These are phyloP conservation scores for Waitea zeae DNA, from an alignment of 1,284 basidiomycete genomes.

Conservation along the genomic window DNA sequence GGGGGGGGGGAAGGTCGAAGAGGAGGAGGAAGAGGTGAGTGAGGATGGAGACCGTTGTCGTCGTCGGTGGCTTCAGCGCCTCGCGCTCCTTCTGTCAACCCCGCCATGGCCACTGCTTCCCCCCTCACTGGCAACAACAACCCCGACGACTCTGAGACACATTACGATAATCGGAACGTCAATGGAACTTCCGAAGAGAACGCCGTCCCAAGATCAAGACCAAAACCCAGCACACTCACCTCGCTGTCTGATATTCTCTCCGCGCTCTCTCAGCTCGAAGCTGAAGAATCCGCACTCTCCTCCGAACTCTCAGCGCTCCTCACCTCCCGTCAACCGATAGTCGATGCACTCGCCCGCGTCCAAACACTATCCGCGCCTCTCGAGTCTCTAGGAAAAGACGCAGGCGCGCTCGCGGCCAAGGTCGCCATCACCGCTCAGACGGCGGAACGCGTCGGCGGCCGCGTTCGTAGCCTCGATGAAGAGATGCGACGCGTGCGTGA, in stretches of 20 bases:
- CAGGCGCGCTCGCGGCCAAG: conserved; percentile 33
- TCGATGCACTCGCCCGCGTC: conserved; percentile 45
- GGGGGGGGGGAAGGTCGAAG: too few relatives aligned
- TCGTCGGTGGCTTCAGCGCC: too few relatives aligned
- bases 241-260: conserved; percentile 52
- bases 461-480: conserved; percentile 76
- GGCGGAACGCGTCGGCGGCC: conserved; percentile 79
- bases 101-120: too few relatives aligned
- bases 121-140: too few relatives aligned
- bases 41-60: too few relatives aligned
- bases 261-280: conserved; percentile 56
- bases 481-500: conserved; percentile 81
- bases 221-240: too few relatives aligned
- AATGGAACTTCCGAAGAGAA: too few relatives aligned
- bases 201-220: too few relatives aligned
- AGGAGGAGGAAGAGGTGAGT: too few relatives aligned
- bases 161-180: too few relatives aligned
- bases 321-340: conserved; percentile 48
- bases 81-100: too few relatives aligned
- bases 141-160: too few relatives aligned
- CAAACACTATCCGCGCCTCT: conserved; percentile 47
- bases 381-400: conserved; percentile 43
- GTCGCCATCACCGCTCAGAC: conserved; percentile 63
- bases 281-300: conserved; percentile 65
- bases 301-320: conserved; percentile 61